Percentiles rank a stretch among this genome's conserved stretches.
phyloP scores from a whole-genome alignment of 1,284 basidiomycete genomes.

The Tilletia walkeri region DNA sequence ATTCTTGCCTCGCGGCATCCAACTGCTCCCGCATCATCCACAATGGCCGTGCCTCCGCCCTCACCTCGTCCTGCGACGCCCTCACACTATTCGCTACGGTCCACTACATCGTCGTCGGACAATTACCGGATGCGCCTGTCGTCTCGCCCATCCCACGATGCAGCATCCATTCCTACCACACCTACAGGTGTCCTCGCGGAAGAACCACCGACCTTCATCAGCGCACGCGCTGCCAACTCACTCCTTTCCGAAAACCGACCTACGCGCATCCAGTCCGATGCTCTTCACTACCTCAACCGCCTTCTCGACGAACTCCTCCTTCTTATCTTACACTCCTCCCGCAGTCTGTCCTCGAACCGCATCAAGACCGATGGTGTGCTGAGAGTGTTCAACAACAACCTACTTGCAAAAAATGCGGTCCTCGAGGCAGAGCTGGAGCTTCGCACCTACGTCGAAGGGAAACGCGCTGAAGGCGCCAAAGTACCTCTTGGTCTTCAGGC shows the following conservation, averaged over 20 bases:
- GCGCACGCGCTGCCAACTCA: slow-evolving; percentile 44
- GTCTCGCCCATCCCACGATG: neutral
- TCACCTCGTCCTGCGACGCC: neutral
- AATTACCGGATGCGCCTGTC: too few relatives aligned
- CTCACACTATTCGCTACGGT: neutral
- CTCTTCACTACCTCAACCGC: slow-evolving; percentile 40
- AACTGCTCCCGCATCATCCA: too few relatives aligned
- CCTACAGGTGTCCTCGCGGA: neutral
- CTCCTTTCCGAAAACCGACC: slow-evolving; percentile 46
- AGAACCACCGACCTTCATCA: slow-evolving; percentile 32
- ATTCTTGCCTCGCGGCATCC: too few relatives aligned
- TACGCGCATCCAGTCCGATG: slow-evolving; percentile 46
- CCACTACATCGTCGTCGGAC: too few relatives aligned
- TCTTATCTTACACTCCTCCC: slow-evolving; percentile 40
- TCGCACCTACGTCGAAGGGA: slow-evolving; percentile 42
- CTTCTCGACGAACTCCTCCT: slow-evolving; percentile 48
- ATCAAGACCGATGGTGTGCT: slow-evolving; percentile 50
- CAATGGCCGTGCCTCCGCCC: neutral
- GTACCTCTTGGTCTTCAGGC: slow-evolving; percentile 47
- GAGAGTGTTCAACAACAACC: slow-evolving; percentile 40
- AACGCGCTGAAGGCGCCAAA: slow-evolving; percentile 43
- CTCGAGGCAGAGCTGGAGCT: slow-evolving; percentile 50
- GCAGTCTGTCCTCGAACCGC: slow-evolving; percentile 43
- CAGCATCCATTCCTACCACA: slow-evolving; percentile 1
- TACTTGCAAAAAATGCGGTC: slow-evolving; percentile 47